phyloP scores from a whole-genome alignment of 352 stramenopile species.

The Phytophthora hybrid region DNA sequence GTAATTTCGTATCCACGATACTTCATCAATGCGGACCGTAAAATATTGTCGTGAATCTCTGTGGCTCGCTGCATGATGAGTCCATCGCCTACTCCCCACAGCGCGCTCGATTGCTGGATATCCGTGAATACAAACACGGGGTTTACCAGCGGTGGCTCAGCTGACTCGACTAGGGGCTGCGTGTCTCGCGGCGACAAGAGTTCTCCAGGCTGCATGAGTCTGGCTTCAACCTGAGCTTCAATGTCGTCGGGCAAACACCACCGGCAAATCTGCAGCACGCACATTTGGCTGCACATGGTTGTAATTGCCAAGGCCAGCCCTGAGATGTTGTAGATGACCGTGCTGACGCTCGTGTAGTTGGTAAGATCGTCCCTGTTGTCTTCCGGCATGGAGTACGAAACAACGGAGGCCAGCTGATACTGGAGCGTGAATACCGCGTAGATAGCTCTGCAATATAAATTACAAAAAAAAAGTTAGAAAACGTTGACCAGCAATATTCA shows the following conservation, averaged over 20 bases:
- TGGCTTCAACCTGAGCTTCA: slow-evolving; percentile 43
- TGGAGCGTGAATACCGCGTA: slow-evolving; percentile 65
- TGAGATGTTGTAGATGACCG: slow-evolving; percentile 49
- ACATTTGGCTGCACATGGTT: slow-evolving; percentile 54
- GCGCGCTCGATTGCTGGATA: slow-evolving; percentile 63
- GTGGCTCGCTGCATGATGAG: slow-evolving; percentile 57
- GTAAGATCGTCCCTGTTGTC: slow-evolving; percentile 27
- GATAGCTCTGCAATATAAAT: slow-evolving; percentile 32
- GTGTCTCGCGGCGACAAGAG: slow-evolving; percentile 38
- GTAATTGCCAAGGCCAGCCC: slow-evolving; percentile 46
- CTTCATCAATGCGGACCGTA: slow-evolving; percentile 46
- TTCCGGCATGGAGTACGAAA: slow-evolving; percentile 44
- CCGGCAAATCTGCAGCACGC: slow-evolving; percentile 41
- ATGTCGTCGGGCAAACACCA: slow-evolving; percentile 50
- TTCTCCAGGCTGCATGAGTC: slow-evolving; percentile 42
- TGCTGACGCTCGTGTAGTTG: slow-evolving; percentile 45
- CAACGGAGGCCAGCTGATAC: slow-evolving; percentile 54
- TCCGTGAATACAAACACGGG: slow-evolving; percentile 73
- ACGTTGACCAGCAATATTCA: neutral
- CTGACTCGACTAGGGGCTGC: slow-evolving; percentile 35
- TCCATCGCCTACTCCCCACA: slow-evolving; percentile 52
- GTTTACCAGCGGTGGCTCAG: slow-evolving; percentile 47
- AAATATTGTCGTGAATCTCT: slow-evolving; percentile 64
- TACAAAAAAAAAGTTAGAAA: neutral
- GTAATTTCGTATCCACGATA: slow-evolving; percentile 70